Evolutionary conservation across 495 filamentous ascomycete species (phyloP).

Genomic region (Polyplosphaeria fusca): DNA sequence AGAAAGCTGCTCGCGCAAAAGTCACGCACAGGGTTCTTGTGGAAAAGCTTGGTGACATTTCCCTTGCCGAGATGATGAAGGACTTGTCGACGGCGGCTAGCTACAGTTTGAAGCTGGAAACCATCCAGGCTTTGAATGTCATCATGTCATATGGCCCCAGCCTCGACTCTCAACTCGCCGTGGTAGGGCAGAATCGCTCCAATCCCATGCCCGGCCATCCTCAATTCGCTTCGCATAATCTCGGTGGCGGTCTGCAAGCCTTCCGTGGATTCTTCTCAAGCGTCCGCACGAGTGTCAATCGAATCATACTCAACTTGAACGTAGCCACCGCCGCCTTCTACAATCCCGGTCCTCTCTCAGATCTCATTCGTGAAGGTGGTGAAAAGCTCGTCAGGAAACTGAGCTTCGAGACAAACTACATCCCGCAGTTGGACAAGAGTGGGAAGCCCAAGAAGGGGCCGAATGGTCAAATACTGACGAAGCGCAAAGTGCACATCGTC

Average conservation of each 20-base stretch:
- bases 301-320: slow-evolving; percentile 52
- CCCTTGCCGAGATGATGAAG: slow-evolving; percentile 33
- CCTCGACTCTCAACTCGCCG: slow-evolving; percentile 39
- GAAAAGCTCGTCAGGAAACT: slow-evolving; percentile 32
- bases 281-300: slow-evolving; percentile 43
- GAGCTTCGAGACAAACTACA: slow-evolving; percentile 30
- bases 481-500: slow-evolving; percentile 27
- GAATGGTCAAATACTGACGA: neutral
- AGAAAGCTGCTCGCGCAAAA: slow-evolving; percentile 1
- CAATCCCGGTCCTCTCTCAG: slow-evolving; percentile 31
- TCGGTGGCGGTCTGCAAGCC: slow-evolving; percentile 44
- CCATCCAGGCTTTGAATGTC: slow-evolving; percentile 56
- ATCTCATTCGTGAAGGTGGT: slow-evolving; percentile 29
- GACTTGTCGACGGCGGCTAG: slow-evolving; percentile 33
- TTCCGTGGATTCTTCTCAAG: slow-evolving; percentile 50
- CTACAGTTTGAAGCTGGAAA: slow-evolving; percentile 29
- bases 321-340: slow-evolving; percentile 49
- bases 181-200: slow-evolving; percentile 36
- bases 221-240: slow-evolving; percentile 20
- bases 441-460: slow-evolving; percentile 20
- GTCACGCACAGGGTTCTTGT: slow-evolving; percentile 27
- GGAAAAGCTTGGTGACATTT: slow-evolving; percentile 22
- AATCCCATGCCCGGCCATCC: slow-evolving; percentile 27
- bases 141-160: slow-evolving; percentile 42
- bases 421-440: slow-evolving; percentile 15